phyloP scores from a whole-genome alignment of 495 filamentous ascomycete genomes.

The Sporormia fimetaria region DNA sequence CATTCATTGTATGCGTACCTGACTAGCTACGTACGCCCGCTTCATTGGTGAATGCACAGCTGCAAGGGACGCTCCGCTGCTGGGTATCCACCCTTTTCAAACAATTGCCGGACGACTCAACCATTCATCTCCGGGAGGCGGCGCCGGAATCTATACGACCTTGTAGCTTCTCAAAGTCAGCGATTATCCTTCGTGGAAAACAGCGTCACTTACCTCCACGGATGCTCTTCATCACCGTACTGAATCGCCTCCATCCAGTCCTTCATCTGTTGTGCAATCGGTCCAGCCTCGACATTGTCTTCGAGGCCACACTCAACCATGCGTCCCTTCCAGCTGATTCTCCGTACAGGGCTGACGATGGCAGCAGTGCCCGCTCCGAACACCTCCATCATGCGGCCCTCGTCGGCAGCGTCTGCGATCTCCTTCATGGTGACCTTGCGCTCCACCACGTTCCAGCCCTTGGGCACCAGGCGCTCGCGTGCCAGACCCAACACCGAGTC shows the following conservation, averaged over 20 bases:
- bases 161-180: too few relatives aligned
- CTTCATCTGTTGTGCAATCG: constrained; percentile 77
- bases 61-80: too few relatives aligned
- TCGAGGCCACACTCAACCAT: constrained; percentile 66
- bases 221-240: constrained; percentile 83
- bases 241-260: constrained; percentile 90
- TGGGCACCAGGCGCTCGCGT: constrained; percentile 62
- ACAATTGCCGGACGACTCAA: too few relatives aligned
- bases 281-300: constrained; percentile 71
- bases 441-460: constrained; percentile 84
- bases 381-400: constrained; percentile 80
- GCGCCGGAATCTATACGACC: too few relatives aligned
- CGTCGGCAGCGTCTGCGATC: constrained; percentile 62
- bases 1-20: too few relatives aligned
- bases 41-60: too few relatives aligned
- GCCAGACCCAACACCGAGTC: constrained; percentile 79
- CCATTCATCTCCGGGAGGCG: too few relatives aligned
- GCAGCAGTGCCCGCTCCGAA: constrained; percentile 92
- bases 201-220: constrained; percentile 30
- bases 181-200: too few relatives aligned
- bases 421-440: constrained; percentile 81
- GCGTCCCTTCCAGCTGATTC: constrained; percentile 72
- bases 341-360: constrained; percentile 68
- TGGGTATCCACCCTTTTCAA: too few relatives aligned
- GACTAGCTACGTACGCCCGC: too few relatives aligned